Evolutionary conservation across 164 flowering plant species (phyloP).

Genomic region (Aristolochia contorta): DNA sequence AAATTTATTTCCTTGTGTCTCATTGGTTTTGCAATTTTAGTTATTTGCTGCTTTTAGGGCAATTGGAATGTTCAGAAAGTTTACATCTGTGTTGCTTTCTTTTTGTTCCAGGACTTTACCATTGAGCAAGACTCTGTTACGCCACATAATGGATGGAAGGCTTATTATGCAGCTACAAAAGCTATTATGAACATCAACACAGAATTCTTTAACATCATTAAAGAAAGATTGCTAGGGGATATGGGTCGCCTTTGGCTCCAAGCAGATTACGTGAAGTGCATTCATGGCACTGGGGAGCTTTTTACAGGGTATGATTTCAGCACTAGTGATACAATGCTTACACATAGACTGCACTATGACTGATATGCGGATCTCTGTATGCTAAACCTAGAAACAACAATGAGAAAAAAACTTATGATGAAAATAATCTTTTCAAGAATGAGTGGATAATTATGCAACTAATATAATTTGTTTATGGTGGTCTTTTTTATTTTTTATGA

Average conservation of each 20-base stretch:
- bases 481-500: no score
- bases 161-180: constrained; percentile 95
- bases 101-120: constrained; percentile 64
- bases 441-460: no score
- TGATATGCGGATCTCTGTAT: neutral
- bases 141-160: constrained; percentile 95
- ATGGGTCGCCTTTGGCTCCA: constrained; percentile 89
- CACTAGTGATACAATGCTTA: neutral
- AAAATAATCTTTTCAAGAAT: no score
- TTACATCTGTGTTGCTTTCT: constrained; percentile 5
- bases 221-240: constrained; percentile 56
- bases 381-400: neutral
- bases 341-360: neutral
- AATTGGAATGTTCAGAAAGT: neutral
- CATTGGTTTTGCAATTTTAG: neutral
- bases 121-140: constrained; percentile 70
- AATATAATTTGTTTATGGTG: no score
- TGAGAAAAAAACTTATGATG: no score
- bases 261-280: constrained; percentile 92
- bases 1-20: neutral
- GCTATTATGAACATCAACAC: constrained; percentile 70
- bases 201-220: constrained; percentile 67
- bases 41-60: neutral
- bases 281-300: constrained; percentile 73
- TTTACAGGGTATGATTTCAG: constrained; percentile 67